phyloP scores from a whole-genome alignment of 352 stramenopile species.

The Phytopythium mirpurense region DNA sequence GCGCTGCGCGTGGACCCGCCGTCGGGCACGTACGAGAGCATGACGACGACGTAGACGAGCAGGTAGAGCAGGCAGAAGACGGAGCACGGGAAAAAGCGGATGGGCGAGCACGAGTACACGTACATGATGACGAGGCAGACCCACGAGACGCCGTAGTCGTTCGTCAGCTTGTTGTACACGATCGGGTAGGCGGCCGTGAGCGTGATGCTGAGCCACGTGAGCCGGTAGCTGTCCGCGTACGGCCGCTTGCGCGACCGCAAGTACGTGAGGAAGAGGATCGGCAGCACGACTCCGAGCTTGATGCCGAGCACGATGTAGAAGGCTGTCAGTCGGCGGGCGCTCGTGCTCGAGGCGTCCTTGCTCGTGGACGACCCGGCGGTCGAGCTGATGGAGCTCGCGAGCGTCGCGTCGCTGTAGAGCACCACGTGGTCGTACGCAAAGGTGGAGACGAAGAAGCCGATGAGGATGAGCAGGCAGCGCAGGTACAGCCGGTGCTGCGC shows the following conservation, averaged over 20 bases:
- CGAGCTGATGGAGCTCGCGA: constrained; percentile 17
- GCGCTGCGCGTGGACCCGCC: constrained; percentile 24
- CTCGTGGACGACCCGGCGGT: constrained; percentile 24
- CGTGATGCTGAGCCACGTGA: constrained; percentile 66
- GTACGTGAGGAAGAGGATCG: constrained; percentile 59
- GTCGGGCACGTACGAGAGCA: constrained; percentile 57
- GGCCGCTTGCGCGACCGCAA: constrained; percentile 56
- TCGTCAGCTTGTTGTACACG: constrained; percentile 80
- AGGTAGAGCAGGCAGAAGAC: constrained; percentile 65
- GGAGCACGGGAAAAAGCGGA: constrained; percentile 76
- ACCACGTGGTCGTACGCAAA: constrained; percentile 76
- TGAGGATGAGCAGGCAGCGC: constrained; percentile 45
- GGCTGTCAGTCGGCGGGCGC: constrained; percentile 40
- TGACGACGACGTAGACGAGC: constrained; percentile 62
- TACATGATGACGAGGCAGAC: constrained; percentile 84
- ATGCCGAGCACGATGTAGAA: constrained; percentile 65
- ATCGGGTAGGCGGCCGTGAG: constrained; percentile 63
- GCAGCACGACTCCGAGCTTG: constrained; percentile 57
- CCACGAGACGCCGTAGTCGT: constrained; percentile 79
- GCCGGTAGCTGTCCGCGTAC: constrained; percentile 52
- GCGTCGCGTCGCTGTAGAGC: constrained; percentile 33
- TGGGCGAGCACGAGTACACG: constrained; percentile 76
- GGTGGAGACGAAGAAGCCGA: constrained; percentile 65
- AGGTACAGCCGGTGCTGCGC: constrained; percentile 60
- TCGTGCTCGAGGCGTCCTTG: constrained; percentile 14